Conservation (phyloP, 2,329 filamentous ascomycete species). For the Trichoderma citrinoviride region DNA sequence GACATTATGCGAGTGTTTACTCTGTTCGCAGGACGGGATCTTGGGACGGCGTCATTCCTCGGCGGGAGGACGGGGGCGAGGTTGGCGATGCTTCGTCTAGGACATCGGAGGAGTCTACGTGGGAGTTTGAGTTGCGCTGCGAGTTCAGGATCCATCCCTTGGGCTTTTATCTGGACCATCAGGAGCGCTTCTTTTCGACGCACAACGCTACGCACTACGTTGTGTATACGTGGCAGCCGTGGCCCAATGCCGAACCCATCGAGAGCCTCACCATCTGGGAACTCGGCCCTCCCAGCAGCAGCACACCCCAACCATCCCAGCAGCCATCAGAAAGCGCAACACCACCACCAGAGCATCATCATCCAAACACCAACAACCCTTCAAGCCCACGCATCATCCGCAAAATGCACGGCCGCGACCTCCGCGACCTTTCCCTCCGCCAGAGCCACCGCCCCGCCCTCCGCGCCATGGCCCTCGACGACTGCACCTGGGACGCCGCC, state of each 20-base stretch:
- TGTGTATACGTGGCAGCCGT: conserved; percentile 60
- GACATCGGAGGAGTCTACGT: conserved; percentile 26
- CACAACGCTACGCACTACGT: conserved; percentile 60
- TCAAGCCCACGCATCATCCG: conserved; percentile 46
- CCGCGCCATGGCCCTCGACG: conserved; percentile 50
- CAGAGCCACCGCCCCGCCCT: conserved; percentile 53
- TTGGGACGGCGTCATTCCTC: conserved; percentile 3
- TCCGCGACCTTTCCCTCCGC: conserved; percentile 52
- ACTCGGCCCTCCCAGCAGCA: conserved; percentile 47
- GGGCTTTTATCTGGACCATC: conserved; percentile 52
- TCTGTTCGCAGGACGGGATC: conserved; percentile 39
- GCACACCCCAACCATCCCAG: conserved; percentile 44
- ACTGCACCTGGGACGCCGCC: conserved; percentile 36
- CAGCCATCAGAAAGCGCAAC: conserved; percentile 43
- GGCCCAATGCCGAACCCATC: conserved; percentile 55
- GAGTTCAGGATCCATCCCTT: conserved; percentile 61
- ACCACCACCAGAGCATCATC: too few relatives aligned
- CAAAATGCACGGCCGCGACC: conserved; percentile 48
- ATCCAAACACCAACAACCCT: conserved; percentile 32
- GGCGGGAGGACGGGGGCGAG: background rate
- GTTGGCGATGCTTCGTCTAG: background rate
- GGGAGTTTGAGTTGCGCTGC: conserved; percentile 50
- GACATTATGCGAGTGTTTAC: conserved; percentile 60
- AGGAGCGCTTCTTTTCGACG: conserved; percentile 60
- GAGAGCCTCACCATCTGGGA: conserved; percentile 61